Conservation (phyloP, 2,329 filamentous ascomycete species). For the Colletotrichum zoysiae region DNA sequence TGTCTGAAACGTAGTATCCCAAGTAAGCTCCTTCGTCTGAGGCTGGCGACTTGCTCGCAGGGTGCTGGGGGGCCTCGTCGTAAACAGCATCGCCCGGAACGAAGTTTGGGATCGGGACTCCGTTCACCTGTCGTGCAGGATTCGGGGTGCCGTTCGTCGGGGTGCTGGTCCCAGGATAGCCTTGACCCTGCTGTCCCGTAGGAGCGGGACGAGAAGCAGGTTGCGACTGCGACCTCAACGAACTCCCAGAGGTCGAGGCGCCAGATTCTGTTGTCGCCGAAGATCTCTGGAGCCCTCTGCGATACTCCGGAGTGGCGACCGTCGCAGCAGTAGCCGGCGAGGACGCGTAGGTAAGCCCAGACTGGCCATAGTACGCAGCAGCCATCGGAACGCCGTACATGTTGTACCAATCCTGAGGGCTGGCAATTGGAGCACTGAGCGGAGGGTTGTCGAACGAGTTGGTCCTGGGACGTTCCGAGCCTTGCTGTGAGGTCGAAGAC, state of each 20-base stretch:
- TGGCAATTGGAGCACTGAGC: constrained; percentile 65
- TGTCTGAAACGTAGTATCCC: constrained; percentile 54
- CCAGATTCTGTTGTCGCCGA: constrained; percentile 62
- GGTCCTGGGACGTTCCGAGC: constrained; percentile 67
- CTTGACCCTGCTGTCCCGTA: constrained; percentile 36
- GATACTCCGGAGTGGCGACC: constrained; percentile 62
- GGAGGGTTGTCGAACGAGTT: constrained; percentile 74
- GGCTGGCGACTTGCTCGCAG: constrained; percentile 59
- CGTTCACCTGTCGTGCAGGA: constrained; percentile 58
- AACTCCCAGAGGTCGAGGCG: constrained; percentile 62
- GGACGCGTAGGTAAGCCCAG: constrained; percentile 67
- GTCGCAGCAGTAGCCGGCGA: constrained; percentile 62
- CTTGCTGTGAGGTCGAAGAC: constrained; percentile 43
- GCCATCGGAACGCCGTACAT: constrained; percentile 57
- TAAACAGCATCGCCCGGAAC: constrained; percentile 66
- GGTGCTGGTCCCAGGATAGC: constrained; percentile 33
- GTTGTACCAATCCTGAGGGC: constrained; percentile 66
- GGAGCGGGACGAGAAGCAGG: constrained; percentile 64
- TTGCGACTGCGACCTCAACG: constrained; percentile 76
- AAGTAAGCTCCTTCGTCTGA: constrained; percentile 60
- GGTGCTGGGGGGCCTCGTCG: constrained; percentile 59
- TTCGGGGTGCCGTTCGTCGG: constrained; percentile 22
- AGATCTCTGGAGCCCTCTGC: constrained; percentile 69
- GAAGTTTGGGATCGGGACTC: constrained; percentile 66
- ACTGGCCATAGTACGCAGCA: constrained; percentile 61